Base-by-base conservation (phyloP, 306 rosid genomes). In the Sophora flavescens region DNA sequence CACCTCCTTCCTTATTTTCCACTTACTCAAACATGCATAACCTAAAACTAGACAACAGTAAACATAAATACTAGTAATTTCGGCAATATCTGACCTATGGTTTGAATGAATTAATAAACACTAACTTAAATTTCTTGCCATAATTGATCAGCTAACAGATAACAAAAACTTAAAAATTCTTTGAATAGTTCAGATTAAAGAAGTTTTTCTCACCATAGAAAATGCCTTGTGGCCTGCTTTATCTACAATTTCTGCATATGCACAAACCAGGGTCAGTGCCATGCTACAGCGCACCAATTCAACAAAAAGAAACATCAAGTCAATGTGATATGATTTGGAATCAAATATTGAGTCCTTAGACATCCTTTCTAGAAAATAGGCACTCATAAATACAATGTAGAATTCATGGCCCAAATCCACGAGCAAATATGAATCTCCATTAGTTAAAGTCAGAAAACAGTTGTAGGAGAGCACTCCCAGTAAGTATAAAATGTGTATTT, bases 201-300 rank as follows among this genome's bases (percentile, higher is more conserved):
- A 73, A 76, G 77, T 64, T 74, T 59, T 32, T 64, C 97, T 89
- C 76, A 92, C 98, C 75, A 80, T 7, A 71, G 98, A 85, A 74
- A 90, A 88, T 77, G 53, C 76, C 76, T 75, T 88, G 75, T 76
- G 70, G 63, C 88, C 84, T 48, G 68, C 79, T 85, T 69, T 86
- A 41, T 88, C 91, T 38, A 88, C 79, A 81, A 84, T 87, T 81
- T 84, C 97, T 95, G 97, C 91, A 80, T 48, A 8, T 39, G 63
- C 67, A 82, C 15, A 81, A 81, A 68, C 59, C 35, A 78, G 53
- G 61, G 62, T 69, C 76, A 86, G 53, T 54, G 56, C 17, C 81
- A 70, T 47, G 53, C 18, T 52, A 66, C 33, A 66, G 18, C 26
- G 52, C 18, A 65, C 54, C 68, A 67, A 68, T 28, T 39, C 48